phyloP scores from a whole-genome alignment of 495 filamentous ascomycete genomes.

The Articulospora tetracladia region DNA sequence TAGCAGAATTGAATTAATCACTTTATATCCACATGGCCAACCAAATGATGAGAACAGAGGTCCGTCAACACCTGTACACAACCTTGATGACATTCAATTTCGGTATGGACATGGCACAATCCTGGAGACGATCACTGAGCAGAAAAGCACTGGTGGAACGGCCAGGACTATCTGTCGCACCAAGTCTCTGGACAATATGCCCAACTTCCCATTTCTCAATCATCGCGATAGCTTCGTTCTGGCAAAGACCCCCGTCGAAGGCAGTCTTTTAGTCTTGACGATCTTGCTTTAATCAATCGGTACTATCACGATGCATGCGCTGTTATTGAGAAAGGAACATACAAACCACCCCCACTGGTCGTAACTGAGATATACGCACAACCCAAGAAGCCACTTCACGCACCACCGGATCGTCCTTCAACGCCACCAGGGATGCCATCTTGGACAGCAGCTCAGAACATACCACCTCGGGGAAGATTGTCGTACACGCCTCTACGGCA shows the following conservation, averaged over 20 bases:
- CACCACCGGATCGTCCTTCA: slow-evolving; percentile 22
- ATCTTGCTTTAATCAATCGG: slow-evolving; percentile 35
- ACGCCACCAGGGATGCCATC: slow-evolving; percentile 32
- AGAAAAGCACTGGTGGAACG: slow-evolving; percentile 29
- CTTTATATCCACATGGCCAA: slow-evolving; percentile 12
- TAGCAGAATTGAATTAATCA: slow-evolving; percentile 18
- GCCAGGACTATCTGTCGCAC: slow-evolving; percentile 14
- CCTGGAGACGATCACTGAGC: slow-evolving; percentile 36
- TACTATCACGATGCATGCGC: slow-evolving; percentile 24
- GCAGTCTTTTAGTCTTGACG: slow-evolving; percentile 30
- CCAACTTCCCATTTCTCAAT: slow-evolving; percentile 8
- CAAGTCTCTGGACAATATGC: slow-evolving; percentile 18
- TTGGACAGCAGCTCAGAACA: slow-evolving; percentile 26
- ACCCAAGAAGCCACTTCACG: slow-evolving; percentile 31
- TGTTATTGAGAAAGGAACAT: slow-evolving; percentile 31
- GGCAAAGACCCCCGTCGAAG: slow-evolving; percentile 22
- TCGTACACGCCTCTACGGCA: background rate
- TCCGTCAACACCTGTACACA: background rate
- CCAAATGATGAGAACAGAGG: slow-evolving; percentile 19
- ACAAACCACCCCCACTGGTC: slow-evolving; percentile 18
- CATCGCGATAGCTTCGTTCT: slow-evolving; percentile 22
- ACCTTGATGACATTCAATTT: slow-evolving; percentile 26
- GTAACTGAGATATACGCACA: slow-evolving; percentile 33
- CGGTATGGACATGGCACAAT: slow-evolving; percentile 37
- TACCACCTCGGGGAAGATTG: background rate